phyloP scores from a whole-genome alignment of 1,284 basidiomycete genomes.

The Apiotrichum siamense region DNA sequence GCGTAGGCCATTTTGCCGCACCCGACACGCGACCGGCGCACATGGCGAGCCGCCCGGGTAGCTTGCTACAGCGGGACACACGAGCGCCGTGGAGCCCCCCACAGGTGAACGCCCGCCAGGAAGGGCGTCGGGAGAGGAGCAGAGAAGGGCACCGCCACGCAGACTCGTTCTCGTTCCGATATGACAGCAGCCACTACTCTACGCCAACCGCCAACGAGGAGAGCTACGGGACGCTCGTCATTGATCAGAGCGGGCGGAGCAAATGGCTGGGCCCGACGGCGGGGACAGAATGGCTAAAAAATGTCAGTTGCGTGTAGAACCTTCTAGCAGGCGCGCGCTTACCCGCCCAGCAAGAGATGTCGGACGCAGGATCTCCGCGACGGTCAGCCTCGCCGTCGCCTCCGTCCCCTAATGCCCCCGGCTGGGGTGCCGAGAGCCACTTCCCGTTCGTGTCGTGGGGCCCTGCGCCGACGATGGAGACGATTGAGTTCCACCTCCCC shows the following conservation, averaged over 20 bases:
- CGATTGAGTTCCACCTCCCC: conserved; percentile 21
- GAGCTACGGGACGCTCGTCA: conserved; percentile 34
- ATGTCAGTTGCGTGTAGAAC: conserved; percentile 13
- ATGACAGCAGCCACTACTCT: no score
- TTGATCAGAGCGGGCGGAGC: conserved; percentile 27
- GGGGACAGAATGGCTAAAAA: conserved; percentile 37
- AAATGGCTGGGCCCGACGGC: conserved; percentile 36
- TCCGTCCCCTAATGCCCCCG: neutral
- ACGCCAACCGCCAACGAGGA: no score
- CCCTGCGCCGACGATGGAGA: conserved; percentile 13
- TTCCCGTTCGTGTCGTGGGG: conserved; percentile 16
- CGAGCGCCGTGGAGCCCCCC: no score
- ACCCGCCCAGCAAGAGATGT: conserved; percentile 12
- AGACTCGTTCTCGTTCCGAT: no score
- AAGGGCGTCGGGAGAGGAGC: no score
- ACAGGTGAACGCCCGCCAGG: no score
- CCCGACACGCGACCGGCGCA: no score
- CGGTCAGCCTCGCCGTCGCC: neutral
- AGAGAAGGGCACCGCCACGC: neutral
- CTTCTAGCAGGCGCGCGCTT: neutral
- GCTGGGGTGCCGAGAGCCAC: conserved; percentile 5
- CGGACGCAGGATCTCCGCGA: neutral
- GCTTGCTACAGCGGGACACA: no score
- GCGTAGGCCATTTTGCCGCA: no score
- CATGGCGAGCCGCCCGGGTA: no score